phyloP scores from a whole-genome alignment of 2,329 filamentous ascomycete species.

The Aspergillus japonicus region DNA sequence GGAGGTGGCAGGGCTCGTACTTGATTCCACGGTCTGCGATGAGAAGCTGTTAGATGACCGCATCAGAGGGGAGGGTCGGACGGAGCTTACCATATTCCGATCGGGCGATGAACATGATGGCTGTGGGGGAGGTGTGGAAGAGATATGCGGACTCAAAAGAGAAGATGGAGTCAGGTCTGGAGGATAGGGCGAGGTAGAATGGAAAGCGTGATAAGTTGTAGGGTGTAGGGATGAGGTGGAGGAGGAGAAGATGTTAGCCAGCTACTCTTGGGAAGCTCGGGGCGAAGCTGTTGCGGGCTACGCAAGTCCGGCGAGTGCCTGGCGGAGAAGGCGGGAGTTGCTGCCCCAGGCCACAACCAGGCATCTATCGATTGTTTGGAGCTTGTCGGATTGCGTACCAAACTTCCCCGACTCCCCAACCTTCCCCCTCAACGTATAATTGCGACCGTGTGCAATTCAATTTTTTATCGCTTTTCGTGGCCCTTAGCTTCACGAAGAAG shows the following conservation, averaged over 20 bases:
- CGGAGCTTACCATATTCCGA: constrained; percentile 91
- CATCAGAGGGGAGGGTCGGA: constrained; percentile 23
- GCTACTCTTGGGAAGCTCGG: constrained; percentile 24
- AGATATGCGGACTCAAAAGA: constrained; percentile 3
- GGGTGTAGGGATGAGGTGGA: constrained; percentile 4
- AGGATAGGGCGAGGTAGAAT: neutral
- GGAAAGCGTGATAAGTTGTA: neutral
- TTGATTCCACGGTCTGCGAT: constrained; percentile 91
- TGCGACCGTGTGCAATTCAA: neutral
- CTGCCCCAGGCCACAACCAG: constrained; percentile 24
- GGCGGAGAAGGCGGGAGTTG: constrained; percentile 21
- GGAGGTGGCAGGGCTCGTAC: constrained; percentile 51
- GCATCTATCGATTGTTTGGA: constrained; percentile 9
- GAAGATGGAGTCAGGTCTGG: neutral
- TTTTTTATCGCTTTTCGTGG: neutral
- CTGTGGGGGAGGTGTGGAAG: constrained; percentile 27
- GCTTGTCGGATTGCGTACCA: neutral
- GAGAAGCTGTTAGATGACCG: constrained; percentile 37
- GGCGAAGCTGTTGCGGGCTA: constrained; percentile 34
- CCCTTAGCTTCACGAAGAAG: neutral
- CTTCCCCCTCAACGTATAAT: neutral
- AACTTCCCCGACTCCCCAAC: neutral
- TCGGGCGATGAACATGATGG: constrained; percentile 98
- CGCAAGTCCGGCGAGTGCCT: constrained; percentile 38
- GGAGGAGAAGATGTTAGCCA: constrained; percentile 11